Evolutionary conservation across 2,329 filamentous ascomycete genomes (phyloP), one percentile per base, ranked within the genome.

Genomic region (Cordyceps fumosorosea): DNA sequence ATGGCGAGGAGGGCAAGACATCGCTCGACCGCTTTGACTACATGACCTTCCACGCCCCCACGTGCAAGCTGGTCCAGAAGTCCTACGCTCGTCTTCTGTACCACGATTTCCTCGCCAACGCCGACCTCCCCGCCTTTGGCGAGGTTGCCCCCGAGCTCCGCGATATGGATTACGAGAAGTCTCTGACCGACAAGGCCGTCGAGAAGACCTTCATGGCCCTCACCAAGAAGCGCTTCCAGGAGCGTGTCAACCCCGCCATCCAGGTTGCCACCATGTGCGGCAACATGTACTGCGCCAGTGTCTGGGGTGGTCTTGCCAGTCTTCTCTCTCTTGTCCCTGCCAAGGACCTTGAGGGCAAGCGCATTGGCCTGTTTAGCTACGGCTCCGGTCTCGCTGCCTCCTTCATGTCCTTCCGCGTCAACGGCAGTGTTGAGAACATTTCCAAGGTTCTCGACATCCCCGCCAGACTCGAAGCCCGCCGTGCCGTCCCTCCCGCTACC

Each of bases 191-290:
- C 81, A 93, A 91, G 82, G 83, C 81, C 59, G 84, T 95, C 45
- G 90, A 95, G 82, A 95, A 93, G 85, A 88, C 88, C 65, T 95
- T 95, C 76, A 90, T 95, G 88, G 81, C 74, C 63, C 81, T 93
- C 69, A 88, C 88, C 75, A 93, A 95, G 85, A 93, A 93, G 83
- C 85, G 84, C 69, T 93, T 90, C 78, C 83, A 85, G 72, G 89
- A 93, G 77, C 88, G 90, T 70, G 88, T 95, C 69, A 80, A 82
- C 73, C 88, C 89, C 58, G 80, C 82, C 70, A 88, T 90, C 73
- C 84, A 91, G 77, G 88, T 91, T 42, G 86, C 90, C 67, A 93
- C 89, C 66, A 84, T 89, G 74, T 90, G 88, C 75, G 85, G 78
- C 64, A 81, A 86, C 81, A 85, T 85, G 83, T 86, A 86, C 80